These are phyloP conservation scores for Rhizopogon vulgaris DNA, from an alignment of 768 basidiomycete genomes.

Conservation along the genomic window DNA sequence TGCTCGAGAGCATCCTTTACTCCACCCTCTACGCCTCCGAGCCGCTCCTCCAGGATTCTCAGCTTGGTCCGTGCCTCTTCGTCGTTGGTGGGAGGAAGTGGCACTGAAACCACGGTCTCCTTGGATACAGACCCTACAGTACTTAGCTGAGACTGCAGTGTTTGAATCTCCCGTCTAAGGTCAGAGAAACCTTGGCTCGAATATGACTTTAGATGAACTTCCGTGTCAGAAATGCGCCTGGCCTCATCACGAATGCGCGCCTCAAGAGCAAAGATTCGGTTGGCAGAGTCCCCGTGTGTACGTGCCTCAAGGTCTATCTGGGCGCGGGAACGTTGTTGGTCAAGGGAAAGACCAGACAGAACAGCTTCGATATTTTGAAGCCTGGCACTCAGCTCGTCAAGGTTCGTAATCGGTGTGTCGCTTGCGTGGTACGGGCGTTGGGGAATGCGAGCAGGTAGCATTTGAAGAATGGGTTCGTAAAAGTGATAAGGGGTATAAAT, in stretches of 20 bases:
- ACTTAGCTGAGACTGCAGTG: constrained; percentile 39
- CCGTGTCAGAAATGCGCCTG: constrained; percentile 46
- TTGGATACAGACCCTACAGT: constrained; percentile 18
- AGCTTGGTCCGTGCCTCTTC: constrained; percentile 53
- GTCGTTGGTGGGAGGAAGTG: constrained; percentile 30
- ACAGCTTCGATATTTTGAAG: constrained; percentile 59
- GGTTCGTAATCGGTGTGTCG: constrained; percentile 53
- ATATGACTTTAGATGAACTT: constrained; percentile 39
- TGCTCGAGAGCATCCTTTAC: constrained; percentile 70
- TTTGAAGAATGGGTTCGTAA: constrained; percentile 27
- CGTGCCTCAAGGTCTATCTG: constrained; percentile 50
- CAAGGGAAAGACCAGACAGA: constrained; percentile 52
- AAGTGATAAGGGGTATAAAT: constrained; percentile 44
- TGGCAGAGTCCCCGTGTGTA: constrained; percentile 44
- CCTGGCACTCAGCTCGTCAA: constrained; percentile 59
- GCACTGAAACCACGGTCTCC: constrained; percentile 10
- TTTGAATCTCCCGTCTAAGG: constrained; percentile 52
- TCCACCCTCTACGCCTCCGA: constrained; percentile 55
- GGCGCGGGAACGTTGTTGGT: constrained; percentile 43
- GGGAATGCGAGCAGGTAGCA: constrained; percentile 28
- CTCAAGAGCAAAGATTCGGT: constrained; percentile 53
- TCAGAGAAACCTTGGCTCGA: constrained; percentile 40
- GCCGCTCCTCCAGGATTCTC: constrained; percentile 52
- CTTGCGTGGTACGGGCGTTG: constrained; percentile 44
- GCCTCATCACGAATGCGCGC: constrained; percentile 40